Percentiles rank a stretch among this genome's conserved stretches.
Conservation (phyloP, 208 protist genomes). For the Sergeia podlipaevii region DNA sequence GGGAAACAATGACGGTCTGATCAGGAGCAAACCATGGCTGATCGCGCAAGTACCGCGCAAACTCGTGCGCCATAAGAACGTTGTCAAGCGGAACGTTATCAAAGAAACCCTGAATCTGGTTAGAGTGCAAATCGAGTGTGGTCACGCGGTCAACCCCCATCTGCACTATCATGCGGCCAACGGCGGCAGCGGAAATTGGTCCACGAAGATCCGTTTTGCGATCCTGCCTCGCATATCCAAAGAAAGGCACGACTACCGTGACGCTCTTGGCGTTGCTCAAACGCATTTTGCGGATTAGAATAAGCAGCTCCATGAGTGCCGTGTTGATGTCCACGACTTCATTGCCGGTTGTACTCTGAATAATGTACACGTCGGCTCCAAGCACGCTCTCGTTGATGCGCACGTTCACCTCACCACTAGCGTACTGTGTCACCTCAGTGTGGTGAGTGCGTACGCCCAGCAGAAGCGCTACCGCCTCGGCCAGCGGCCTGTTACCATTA, state of each 20-base stretch:
- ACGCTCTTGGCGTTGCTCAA: constrained; percentile 86
- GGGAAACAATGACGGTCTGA: constrained; percentile 92
- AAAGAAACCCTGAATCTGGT: constrained; percentile 97
- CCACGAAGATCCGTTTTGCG: constrained; percentile 89
- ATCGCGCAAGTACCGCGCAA: constrained; percentile 60
- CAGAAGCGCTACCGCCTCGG: constrained; percentile 80
- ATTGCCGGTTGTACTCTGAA: constrained; percentile 94
- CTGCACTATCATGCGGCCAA: constrained; percentile 91
- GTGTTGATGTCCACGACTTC: constrained; percentile 92
- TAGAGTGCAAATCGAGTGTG: constrained; percentile 93
- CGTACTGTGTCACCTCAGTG: constrained; percentile 78
- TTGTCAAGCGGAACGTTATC: constrained; percentile 93
- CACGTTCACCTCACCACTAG: constrained; percentile 89
- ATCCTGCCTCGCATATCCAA: constrained; percentile 93
- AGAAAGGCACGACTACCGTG: constrained; percentile 95
- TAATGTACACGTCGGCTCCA: constrained; percentile 95
- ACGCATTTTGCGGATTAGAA: constrained; percentile 91
- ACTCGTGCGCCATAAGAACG: constrained; percentile 82
- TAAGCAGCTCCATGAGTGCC: constrained; percentile 94
- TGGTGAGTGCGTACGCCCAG: constrained; percentile 75
- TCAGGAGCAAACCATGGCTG: constrained; percentile 74
- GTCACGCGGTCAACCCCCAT: constrained; percentile 91
- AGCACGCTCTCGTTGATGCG: constrained; percentile 93
- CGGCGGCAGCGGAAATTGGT: constrained; percentile 91
- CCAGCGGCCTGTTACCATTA: constrained; percentile 88